Base-by-base conservation (phyloP, 2,329 filamentous ascomycete species). In the Endoconidiophora laricicola region DNA sequence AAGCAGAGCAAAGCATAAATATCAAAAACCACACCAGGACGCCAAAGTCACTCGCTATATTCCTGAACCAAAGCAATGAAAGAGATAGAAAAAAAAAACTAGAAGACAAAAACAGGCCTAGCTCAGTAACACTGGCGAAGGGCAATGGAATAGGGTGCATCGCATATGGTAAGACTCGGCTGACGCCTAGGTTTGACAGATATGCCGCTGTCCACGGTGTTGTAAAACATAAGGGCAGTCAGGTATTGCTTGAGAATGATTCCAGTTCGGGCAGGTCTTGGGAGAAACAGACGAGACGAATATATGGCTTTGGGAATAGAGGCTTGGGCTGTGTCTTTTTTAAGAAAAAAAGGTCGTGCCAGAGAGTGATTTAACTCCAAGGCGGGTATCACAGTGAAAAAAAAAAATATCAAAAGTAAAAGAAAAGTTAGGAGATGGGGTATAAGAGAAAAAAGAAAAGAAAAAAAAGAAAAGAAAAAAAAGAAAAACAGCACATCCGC, bases 11-110 rank as follows among this genome's bases (percentile, higher is more conserved):
- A 18, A 24, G 43, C n/a, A 26, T 43, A 40, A 43, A 46, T 12
- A 50, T 36, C 45, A 6, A 44, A 16, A 40, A 36, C 16, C 16
- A 18, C 16, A 39, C 46, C 55, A 55, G 57, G 59, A 36, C 43
- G 47, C 53, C 41, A 52, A 52, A 62, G 66, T 33, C 26, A 54
- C 58, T 63, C 65, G 65, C 65, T 66, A 67, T 67, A 64, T 64
- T 63, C 60, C 60, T 44, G 59, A 56, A 59, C 57, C 59, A 56
- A 56, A 38, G 47, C 43, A 45, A 55, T 57, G 54, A 58, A 55
- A 56, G 55, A 52, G 56, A 50, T 54, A 57, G 55, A 55, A 55
- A 50, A 45, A 55, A 44, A 56, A 52, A 56, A 57, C 48, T 44
- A 52, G 37, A 48, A 56, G 55, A 54, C 40, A 48, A 51, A 23